phyloP scores from a whole-genome alignment of 345 rosid species.

The Salix suchowensis region DNA sequence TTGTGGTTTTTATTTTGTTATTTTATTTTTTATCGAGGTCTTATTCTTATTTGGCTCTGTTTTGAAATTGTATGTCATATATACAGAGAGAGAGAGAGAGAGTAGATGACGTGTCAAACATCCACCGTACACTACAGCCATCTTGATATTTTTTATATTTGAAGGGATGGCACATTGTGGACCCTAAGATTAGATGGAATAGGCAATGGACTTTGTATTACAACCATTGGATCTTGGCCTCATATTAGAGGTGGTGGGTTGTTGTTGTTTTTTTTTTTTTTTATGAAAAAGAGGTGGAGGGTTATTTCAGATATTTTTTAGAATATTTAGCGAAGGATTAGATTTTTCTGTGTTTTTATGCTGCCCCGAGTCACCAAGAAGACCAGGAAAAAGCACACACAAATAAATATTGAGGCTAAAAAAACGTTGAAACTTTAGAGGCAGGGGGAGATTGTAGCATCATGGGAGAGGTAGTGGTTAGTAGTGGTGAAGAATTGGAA shows the following conservation, averaged over 20 bases:
- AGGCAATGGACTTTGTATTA: neutral
- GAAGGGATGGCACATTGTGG: neutral
- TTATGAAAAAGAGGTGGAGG: neutral
- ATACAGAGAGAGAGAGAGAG: too few species aligned
- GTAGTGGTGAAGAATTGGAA: conserved; percentile 35
- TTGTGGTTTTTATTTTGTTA: too few species aligned
- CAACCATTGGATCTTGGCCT: neutral
- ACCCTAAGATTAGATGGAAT: neutral
- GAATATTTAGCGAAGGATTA: neutral
- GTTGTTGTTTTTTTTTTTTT: too few species aligned
- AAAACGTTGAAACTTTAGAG: neutral
- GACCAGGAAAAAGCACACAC: neutral
- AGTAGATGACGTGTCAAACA: conserved; percentile 7
- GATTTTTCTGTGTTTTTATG: neutral
- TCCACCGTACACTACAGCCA: conserved; percentile 25
- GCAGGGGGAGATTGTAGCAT: neutral
- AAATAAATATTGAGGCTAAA: neutral
- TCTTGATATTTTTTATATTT: conserved; percentile 40
- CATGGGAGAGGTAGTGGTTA: conserved; percentile 43
- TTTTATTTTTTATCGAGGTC: too few species aligned
- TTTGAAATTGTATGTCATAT: too few species aligned
- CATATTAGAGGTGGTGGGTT: neutral
- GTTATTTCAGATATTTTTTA: conserved; percentile 37
- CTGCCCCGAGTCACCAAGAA: neutral
- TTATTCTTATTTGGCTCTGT: too few species aligned